A percentile compares a stretch with the other conserved stretches of the same genome.
phyloP scores from a whole-genome alignment of 768 basidiomycete species.

The Fibroporia radiculosa region DNA sequence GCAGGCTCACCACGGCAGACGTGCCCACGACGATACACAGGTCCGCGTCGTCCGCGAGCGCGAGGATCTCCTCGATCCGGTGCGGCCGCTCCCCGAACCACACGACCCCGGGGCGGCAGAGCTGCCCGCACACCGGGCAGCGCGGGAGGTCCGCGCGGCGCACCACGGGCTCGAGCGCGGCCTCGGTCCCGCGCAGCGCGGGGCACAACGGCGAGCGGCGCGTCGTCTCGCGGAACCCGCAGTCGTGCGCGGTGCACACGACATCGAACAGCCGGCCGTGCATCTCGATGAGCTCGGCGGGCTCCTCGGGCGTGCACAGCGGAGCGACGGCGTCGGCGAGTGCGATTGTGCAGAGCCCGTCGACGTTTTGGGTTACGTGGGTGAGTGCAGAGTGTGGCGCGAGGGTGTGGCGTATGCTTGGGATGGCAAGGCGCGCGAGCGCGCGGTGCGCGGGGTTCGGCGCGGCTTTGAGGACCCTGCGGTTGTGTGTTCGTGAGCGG shows the following conservation, averaged over 20 bases:
- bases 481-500: too few species aligned
- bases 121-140: conserved; percentile 23
- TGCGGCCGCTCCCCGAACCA: conserved; percentile 33
- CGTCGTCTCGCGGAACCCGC: conserved; percentile 32
- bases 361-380: conserved; percentile 52
- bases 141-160: conserved; percentile 22
- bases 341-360: conserved; percentile 37
- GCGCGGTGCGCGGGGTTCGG: conserved; percentile 51
- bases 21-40: conserved; percentile 34
- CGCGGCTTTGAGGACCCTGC: too few species aligned
- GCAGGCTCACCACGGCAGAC: too few species aligned
- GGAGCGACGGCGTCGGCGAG: conserved; percentile 17
- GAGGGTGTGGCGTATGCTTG: conserved; percentile 26
- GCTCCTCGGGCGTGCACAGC: neutral
- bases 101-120: conserved; percentile 32
- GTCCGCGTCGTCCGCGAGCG: conserved; percentile 22
- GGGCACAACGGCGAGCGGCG: conserved; percentile 12
- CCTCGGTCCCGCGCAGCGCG: conserved; percentile 12
- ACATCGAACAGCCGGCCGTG: conserved; percentile 53
- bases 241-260: conserved; percentile 40
- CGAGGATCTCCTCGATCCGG: conserved; percentile 22
- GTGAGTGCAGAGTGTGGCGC: conserved; percentile 36
- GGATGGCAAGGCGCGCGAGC: conserved; percentile 39
- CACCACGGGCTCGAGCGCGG: conserved; percentile 18
- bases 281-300: conserved; percentile 37